Evolutionary conservation across 495 filamentous ascomycete species (phyloP).

Genomic region (Articulospora tetracladia): DNA sequence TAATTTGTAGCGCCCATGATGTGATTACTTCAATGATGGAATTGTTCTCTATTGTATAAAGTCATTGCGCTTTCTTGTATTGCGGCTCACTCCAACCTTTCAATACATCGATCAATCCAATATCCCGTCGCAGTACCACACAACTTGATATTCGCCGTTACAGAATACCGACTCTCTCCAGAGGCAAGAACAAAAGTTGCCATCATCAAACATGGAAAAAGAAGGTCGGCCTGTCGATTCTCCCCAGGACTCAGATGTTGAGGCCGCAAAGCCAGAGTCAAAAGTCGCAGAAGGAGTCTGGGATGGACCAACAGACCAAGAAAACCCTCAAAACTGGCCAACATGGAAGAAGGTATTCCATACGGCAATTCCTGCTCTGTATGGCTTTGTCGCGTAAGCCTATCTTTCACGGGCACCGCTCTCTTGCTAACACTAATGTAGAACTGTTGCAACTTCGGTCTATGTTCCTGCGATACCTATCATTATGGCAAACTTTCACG

Average conservation of each 20-base stretch:
- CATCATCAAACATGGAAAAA: neutral
- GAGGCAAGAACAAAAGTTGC: too few species aligned
- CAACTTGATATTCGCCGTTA: too few species aligned
- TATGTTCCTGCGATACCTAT: conserved; percentile 19
- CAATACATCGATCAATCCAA: neutral
- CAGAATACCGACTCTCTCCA: too few species aligned
- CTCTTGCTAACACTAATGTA: conserved; percentile 1
- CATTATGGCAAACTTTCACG: conserved; percentile 14
- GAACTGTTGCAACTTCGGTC: conserved; percentile 15
- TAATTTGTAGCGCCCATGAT: too few species aligned
- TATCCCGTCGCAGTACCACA: too few species aligned
- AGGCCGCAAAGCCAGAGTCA: neutral
- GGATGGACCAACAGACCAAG: conserved; percentile 27
- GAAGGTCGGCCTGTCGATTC: neutral
- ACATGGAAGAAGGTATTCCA: conserved; percentile 28
- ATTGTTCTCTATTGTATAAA: neutral
- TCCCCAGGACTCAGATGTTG: neutral
- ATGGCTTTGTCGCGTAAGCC: conserved; percentile 33
- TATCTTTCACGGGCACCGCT: neutral
- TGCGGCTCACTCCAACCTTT: too few species aligned
- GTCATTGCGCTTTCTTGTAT: neutral
- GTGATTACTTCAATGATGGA: too few species aligned
- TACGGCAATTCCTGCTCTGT: conserved; percentile 31
- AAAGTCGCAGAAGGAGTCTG: neutral
- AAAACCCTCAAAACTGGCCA: conserved; percentile 41